phyloP scores from a whole-genome alignment of 179 eudicot genomes.

The Actinidia chinensis region DNA sequence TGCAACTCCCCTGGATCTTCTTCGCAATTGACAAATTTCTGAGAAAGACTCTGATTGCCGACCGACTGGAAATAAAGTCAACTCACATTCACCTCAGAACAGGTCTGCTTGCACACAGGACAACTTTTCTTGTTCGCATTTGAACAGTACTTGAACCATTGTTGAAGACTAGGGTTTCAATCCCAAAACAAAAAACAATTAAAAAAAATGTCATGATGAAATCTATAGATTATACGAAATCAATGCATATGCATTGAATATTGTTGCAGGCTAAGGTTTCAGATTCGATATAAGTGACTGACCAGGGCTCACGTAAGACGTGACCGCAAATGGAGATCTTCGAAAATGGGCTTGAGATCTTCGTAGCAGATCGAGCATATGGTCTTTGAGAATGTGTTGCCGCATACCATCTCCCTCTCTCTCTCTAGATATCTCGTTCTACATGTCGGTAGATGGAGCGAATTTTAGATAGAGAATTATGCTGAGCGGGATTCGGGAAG shows the following conservation, averaged over 20 bases:
- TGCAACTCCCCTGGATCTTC: slow-evolving; percentile 56
- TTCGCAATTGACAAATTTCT: slow-evolving; percentile 29
- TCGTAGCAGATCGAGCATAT: slow-evolving; percentile 91
- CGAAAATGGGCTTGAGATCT: slow-evolving; percentile 78
- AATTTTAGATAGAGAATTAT: neutral
- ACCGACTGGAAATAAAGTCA: slow-evolving; percentile 90
- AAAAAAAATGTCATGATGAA: neutral
- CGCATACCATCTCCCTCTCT: slow-evolving; percentile 22
- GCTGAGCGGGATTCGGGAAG: slow-evolving; percentile 2
- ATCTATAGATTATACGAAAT: neutral
- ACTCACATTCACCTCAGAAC: slow-evolving; percentile 49
- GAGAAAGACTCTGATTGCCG: slow-evolving; percentile 49
- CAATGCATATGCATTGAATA: neutral
- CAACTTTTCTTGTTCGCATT: slow-evolving; percentile 62
- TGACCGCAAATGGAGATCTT: slow-evolving; percentile 95
- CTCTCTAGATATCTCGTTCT: neutral
- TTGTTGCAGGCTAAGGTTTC: neutral
- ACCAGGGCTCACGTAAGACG: slow-evolving; percentile 96
- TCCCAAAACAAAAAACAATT: neutral
- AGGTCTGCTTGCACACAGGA: slow-evolving; percentile 87
- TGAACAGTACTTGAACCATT: slow-evolving; percentile 85
- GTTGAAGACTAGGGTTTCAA: slow-evolving; percentile 69
- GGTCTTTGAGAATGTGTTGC: slow-evolving; percentile 53
- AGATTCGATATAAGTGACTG: neutral
- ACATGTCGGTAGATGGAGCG: neutral